Conservation (phyloP, 2,329 filamentous ascomycete species). For the Colletotrichum navitas region DNA sequence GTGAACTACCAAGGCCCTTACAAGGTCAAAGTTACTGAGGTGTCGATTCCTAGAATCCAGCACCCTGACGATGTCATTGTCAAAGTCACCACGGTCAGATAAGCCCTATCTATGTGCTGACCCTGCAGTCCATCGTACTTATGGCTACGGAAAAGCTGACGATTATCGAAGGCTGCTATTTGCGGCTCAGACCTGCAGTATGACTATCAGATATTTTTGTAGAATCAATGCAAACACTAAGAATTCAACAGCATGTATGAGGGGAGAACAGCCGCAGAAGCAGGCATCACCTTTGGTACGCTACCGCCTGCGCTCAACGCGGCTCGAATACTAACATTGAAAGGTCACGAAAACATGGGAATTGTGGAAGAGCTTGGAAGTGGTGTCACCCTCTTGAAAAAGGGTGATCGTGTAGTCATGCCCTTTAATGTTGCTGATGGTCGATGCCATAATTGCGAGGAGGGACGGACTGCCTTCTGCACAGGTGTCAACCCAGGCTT, state of each 20-base stretch:
- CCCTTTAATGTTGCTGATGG: conserved; percentile 76
- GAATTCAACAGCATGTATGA: conserved; percentile 69
- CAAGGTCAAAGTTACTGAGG: conserved; percentile 72
- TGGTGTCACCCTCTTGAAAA: conserved; percentile 71
- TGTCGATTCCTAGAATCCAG: conserved; percentile 68
- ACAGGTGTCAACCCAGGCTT: conserved; percentile 63
- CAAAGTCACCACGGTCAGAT: conserved; percentile 72
- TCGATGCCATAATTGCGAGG: conserved; percentile 73
- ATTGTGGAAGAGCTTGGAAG: conserved; percentile 66
- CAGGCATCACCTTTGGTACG: conserved; percentile 70
- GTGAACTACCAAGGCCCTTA: conserved; percentile 73
- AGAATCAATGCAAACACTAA: conserved; percentile 43
- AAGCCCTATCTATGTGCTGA: not conserved
- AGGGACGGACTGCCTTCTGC: conserved; percentile 74
- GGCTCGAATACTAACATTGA: not conserved
- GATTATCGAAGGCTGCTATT: conserved; percentile 56
- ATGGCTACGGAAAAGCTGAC: conserved; percentile 1
- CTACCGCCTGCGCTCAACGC: too few species aligned
- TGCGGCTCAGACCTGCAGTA: conserved; percentile 66
- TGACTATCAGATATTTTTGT: conserved; percentile 39
- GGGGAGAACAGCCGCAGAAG: conserved; percentile 71
- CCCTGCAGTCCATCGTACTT: not conserved
- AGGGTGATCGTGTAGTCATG: conserved; percentile 73
- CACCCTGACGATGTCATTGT: conserved; percentile 75
- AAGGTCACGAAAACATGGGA: conserved; percentile 71